Conservation (phyloP, 129 eudicot species). For the Centaurea solstitialis region DNA sequence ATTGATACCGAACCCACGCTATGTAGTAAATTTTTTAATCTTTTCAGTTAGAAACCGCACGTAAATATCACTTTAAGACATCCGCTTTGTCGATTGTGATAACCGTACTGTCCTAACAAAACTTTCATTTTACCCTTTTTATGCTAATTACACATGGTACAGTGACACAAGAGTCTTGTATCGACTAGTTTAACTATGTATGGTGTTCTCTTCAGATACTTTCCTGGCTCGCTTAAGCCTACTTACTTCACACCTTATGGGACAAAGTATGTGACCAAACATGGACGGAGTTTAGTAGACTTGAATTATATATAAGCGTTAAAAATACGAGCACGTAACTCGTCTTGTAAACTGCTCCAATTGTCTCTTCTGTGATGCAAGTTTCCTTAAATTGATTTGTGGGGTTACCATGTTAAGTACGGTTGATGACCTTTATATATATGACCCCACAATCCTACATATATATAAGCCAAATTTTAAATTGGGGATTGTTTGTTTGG, state of each 20-base stretch:
- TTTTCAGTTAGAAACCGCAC: background rate
- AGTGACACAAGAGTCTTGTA: background rate
- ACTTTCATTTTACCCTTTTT: background rate
- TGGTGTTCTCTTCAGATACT: background rate
- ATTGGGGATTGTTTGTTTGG: conserved; percentile 23
- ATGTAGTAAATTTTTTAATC: conserved; percentile 1
- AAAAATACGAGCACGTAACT: conserved; percentile 22
- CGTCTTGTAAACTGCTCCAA: conserved; percentile 40
- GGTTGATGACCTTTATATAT: background rate
- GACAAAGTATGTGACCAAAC: background rate
- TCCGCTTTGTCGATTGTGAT: conserved; percentile 31
- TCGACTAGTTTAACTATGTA: background rate
- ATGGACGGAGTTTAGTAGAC: conserved; percentile 1
- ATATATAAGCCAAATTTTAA: conserved; percentile 7
- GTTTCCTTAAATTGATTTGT: conserved; percentile 18
- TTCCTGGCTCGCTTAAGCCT: background rate
- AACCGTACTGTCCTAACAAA: background rate
- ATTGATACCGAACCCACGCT: conserved; percentile 7
- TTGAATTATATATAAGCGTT: background rate
- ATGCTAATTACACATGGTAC: background rate
- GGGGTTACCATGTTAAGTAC: conserved; percentile 23
- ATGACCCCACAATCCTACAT: conserved; percentile 4
- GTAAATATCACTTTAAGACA: background rate
- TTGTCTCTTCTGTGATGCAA: conserved; percentile 35
- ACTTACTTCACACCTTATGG: conserved; percentile 2